These are phyloP conservation scores for Chlorella sp. DNA, from an alignment of 139 green algal species.

Conservation along the genomic window DNA sequence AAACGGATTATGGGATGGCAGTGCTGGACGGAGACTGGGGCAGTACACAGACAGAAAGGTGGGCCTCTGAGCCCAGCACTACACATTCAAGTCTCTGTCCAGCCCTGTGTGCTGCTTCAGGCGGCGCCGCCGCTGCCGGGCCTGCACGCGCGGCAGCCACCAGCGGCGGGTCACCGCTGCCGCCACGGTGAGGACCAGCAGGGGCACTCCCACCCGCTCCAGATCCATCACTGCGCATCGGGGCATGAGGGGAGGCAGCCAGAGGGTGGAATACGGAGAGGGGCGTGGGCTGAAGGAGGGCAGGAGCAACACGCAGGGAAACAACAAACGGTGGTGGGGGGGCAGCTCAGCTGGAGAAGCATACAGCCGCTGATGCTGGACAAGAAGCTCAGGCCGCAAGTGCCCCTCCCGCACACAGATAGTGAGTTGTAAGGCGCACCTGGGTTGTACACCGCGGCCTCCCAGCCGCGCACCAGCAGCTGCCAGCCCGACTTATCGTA, in stretches of 20 bases:
- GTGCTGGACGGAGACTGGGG: too few species aligned
- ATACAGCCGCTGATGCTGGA: background rate
- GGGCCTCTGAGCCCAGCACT: too few species aligned
- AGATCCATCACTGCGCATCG: slow-evolving; percentile 44
- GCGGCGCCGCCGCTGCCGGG: slow-evolving; percentile 11
- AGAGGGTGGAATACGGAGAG: background rate
- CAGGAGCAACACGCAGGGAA: background rate
- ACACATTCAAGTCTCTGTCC: slow-evolving; percentile 40
- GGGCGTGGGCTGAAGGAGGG: background rate
- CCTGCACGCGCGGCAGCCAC: slow-evolving; percentile 1
- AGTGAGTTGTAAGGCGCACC: background rate
- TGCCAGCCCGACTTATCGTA: slow-evolving; percentile 69
- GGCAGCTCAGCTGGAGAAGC: background rate
- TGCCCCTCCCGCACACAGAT: background rate
- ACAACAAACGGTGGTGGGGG: background rate
- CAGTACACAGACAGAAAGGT: too few species aligned
- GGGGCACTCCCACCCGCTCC: slow-evolving; percentile 40
- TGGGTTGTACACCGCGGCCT: slow-evolving; percentile 60
- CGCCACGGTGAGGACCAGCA: background rate
- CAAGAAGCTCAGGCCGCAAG: background rate
- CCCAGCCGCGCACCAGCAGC: slow-evolving; percentile 57
- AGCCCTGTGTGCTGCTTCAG: slow-evolving; percentile 18
- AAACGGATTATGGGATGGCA: too few species aligned
- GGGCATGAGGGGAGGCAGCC: background rate
- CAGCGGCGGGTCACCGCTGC: slow-evolving; percentile 10